phyloP scores from a whole-genome alignment of 2,329 filamentous ascomycete species.

The Calonectria leucothoes region DNA sequence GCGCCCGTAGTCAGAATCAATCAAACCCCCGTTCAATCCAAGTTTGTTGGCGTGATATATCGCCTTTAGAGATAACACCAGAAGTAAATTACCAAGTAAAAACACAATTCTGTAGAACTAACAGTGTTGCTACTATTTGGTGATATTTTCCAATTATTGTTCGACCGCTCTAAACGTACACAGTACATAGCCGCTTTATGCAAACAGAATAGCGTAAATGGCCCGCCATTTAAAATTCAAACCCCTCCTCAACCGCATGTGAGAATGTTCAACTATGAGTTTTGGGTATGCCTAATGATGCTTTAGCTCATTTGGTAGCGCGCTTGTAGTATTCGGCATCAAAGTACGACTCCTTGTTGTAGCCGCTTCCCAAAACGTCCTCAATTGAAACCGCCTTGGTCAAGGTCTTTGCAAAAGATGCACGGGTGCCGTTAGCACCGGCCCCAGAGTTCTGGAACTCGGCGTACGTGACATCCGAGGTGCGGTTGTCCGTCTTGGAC shows the following conservation, averaged over 20 bases:
- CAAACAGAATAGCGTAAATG: background rate
- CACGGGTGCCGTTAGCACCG: constrained; percentile 61
- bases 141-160: background rate
- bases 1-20: background rate
- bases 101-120: background rate
- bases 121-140: background rate
- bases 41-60: background rate
- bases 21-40: background rate
- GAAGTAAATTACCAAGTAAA: background rate
- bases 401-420: constrained; percentile 20
- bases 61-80: background rate
- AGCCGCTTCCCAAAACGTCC: constrained; percentile 13
- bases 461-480: constrained; percentile 64
- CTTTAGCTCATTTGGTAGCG: background rate
- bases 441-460: constrained; percentile 71
- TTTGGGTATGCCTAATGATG: background rate
- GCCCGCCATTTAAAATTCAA: background rate
- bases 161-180: no score
- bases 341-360: constrained; percentile 8
- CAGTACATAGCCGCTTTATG: no score
- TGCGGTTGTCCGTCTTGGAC: constrained; percentile 60
- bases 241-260: background rate
- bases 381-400: background rate
- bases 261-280: background rate
- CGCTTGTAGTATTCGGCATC: constrained; percentile 10